Percentiles rank a stretch among this genome's conserved stretches.
Evolutionary conservation across 2,329 filamentous ascomycete species (phyloP).

Genomic region (Botrytis paeoniae): DNA sequence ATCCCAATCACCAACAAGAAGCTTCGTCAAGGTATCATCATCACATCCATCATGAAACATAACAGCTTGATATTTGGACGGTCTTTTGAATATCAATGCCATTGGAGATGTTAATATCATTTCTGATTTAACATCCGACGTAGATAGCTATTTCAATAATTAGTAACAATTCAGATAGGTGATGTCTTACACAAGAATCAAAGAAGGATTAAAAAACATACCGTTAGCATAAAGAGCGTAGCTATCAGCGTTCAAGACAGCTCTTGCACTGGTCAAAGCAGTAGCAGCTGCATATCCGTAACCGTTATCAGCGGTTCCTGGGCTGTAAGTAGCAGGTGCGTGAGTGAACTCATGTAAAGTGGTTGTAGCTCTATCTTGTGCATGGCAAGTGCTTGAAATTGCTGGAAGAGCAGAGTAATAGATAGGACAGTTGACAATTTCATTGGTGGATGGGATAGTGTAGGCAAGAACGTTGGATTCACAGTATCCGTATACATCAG

Average conservation of each 20-base stretch:
- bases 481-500: conserved; percentile 55
- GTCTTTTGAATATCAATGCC: not conserved
- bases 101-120: not conserved
- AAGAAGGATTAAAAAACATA: not conserved
- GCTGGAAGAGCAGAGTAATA: conserved; percentile 56
- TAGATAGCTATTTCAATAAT: conserved; percentile 5
- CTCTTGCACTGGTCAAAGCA: conserved; percentile 47
- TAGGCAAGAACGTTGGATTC: conserved; percentile 54
- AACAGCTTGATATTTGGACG: not conserved
- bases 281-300: conserved; percentile 54
- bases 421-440: conserved; percentile 60
- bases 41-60: not conserved
- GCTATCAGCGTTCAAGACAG: conserved; percentile 63
- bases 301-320: conserved; percentile 57
- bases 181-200: no score
- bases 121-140: not conserved
- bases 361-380: conserved; percentile 63
- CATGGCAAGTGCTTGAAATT: conserved; percentile 53
- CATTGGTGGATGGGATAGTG: conserved; percentile 52
- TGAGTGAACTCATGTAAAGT: conserved; percentile 66
- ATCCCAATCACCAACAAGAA: not conserved
- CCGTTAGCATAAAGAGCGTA: conserved; percentile 20
- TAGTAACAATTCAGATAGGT: not conserved
- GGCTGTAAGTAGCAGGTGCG: conserved; percentile 49
- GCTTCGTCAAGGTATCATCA: not conserved